These are phyloP conservation scores for Jatropha curcas DNA, from an alignment of 345 rosid genomes.

Conservation along the genomic window DNA sequence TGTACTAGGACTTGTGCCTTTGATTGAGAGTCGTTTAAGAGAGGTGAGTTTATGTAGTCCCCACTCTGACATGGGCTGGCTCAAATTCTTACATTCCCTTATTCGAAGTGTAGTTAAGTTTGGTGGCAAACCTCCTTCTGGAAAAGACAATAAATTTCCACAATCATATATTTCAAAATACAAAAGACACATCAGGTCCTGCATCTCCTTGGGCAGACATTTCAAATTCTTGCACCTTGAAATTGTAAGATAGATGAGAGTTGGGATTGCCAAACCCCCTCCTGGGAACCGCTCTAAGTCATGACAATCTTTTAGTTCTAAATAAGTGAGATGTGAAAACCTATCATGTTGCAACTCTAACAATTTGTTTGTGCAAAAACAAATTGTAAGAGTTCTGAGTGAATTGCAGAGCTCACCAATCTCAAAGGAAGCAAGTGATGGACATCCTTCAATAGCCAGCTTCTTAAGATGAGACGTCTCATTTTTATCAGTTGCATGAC, in stretches of 20 bases:
- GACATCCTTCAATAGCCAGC: constrained; percentile 6
- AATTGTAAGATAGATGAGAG: constrained; percentile 8
- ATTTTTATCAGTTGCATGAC: not conserved
- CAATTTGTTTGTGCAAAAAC: not conserved
- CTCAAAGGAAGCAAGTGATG: not conserved
- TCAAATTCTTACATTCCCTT: constrained; percentile 18
- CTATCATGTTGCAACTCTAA: not conserved
- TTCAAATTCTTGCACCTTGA: constrained; percentile 19
- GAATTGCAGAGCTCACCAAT: constrained; percentile 4
- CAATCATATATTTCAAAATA: constrained; percentile 12
- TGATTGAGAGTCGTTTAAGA: constrained; percentile 25
- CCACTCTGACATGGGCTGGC: constrained; percentile 25
- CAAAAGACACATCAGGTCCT: constrained; percentile 2
- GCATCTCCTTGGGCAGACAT: constrained; percentile 24
- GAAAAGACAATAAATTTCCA: constrained; percentile 15
- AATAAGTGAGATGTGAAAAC: constrained; percentile 17
- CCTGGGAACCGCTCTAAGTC: constrained; percentile 24
- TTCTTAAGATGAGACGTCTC: not conserved
- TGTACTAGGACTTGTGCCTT: constrained; percentile 11
- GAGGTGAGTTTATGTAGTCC: constrained; percentile 23
- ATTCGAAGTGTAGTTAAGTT: constrained; percentile 20
- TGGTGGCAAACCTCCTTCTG: constrained; percentile 33
- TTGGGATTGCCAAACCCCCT: constrained; percentile 13
- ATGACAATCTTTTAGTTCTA: constrained; percentile 17
- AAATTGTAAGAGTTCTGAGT: constrained; percentile 1